phyloP scores from a whole-genome alignment of 2,329 filamentous ascomycete genomes.

The Colletotrichum coccodes region DNA sequence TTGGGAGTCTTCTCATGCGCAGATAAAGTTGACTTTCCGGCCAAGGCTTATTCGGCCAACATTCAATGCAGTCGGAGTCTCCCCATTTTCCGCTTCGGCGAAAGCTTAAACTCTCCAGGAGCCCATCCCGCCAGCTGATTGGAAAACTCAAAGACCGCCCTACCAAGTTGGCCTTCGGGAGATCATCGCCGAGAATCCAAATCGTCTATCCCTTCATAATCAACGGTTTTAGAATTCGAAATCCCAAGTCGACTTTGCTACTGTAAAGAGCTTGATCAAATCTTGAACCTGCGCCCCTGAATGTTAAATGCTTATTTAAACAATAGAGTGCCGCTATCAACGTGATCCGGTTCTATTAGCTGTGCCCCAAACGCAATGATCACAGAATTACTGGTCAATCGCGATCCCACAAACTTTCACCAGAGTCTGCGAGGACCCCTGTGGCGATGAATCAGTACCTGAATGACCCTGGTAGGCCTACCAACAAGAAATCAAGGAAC shows the following conservation, averaged over 20 bases:
- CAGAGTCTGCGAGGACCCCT: background rate
- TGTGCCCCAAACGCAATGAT: background rate
- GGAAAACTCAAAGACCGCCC: background rate
- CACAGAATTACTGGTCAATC: background rate
- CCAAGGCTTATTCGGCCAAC: background rate
- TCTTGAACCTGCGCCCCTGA: background rate
- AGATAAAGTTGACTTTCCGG: background rate
- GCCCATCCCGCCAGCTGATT: constrained; percentile 1
- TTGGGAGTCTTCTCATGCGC: constrained; percentile 4
- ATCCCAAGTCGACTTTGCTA: background rate
- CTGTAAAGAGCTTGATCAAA: background rate
- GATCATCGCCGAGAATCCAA: constrained; percentile 1
- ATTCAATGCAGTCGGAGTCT: background rate
- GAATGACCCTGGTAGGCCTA: background rate
- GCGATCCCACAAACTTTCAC: background rate
- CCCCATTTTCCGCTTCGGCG: background rate
- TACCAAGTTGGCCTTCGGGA: constrained; percentile 4
- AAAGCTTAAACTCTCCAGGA: background rate
- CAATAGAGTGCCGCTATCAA: background rate
- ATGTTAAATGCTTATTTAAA: background rate
- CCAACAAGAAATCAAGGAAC: background rate
- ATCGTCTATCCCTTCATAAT: background rate
- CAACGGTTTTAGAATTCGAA: constrained; percentile 3
- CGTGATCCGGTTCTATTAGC: background rate
- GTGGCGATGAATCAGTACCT: background rate